Base-by-base conservation (phyloP, 176 grass and related monocot species). In the Avena eriantha region DNA sequence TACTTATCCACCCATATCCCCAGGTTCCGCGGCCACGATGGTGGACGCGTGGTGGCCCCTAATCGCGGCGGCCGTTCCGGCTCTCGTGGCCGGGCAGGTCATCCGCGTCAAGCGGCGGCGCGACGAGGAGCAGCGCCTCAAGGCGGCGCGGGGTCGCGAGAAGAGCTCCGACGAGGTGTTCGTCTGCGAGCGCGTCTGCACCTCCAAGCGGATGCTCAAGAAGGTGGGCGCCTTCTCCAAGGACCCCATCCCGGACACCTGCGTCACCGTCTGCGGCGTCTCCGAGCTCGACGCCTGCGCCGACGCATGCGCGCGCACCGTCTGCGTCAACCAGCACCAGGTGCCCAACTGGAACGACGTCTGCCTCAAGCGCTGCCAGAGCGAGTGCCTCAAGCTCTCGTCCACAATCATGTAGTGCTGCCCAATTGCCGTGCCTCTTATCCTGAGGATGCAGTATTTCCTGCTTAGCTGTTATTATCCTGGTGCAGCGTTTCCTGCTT, bases 331-430 rank as follows among this genome's bases (percentile, higher is more conserved):
- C 87, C 94, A 97, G 84, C 88, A 94, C 90, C 94, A 97, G 85
- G 92, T 97, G 54, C 94, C 94, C 35, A 97, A 97, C 86, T 97
- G 94, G 94, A 97, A 97, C 70, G 92, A 97, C 70, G 93, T 92
- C 82, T 97, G 94, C 84, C 90, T 97, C 17, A 97, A 97, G 91
- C 86, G 88, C 67, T 97, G 94, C 87, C 94, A 97, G 87, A 97
- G 86, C 69, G 94, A 97, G 86, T 97, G 94, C 80, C 92, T 97
- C 43, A 97, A 92, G 66, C 88, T 97, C 50, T 97, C 94, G 10
- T 93, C 94, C 55, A 76, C 83, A 47, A 66, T 90, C 69, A 89
- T 88, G 69, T 87, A 22, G 7, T 39, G 7, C 36, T 39, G 36
- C 36, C 51, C 33, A 45, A 10, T 21, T 5, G 34, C 10, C 13